Base-by-base conservation (phyloP, 2,329 filamentous ascomycete species). In the Botryotinia convoluta region DNA sequence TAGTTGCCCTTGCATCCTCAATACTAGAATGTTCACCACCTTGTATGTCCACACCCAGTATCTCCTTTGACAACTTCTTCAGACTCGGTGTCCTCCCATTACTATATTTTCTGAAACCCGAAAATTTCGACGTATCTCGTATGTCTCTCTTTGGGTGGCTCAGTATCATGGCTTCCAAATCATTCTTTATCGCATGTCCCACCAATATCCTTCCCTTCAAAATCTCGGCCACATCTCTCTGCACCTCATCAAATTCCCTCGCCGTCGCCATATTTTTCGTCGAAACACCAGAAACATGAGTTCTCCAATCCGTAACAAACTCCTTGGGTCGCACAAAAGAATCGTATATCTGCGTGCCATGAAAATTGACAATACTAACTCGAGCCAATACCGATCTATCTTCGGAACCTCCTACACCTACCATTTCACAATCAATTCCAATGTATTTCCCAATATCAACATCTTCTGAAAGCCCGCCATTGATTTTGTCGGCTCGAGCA, bases 361-460 rank as follows among this genome's bases (percentile, higher is more conserved):
- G 94, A 82, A 95, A 99, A 82, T 98, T 97, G 77, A 98, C 95
- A 26, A 97, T 85, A 80, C 93, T 97, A 72, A 95, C 93, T 64
- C 96, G 89, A 1, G 96, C 96, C 62, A 99, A 88, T 0, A 90
- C 90, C 51, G 93, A 94, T 80, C 90, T 88, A 76, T 91, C 86
- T 35, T 89, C 88, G 69, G 89, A 89, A 1, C 89, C 88, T 0
- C 92, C 93, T 20, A 97, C 89, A 65, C 95, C 96, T 39, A 99
- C 96, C 96, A 99, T 99, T 84, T 99, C 96, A 82, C 96, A 99
- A 84, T 99, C 96, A 64, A 99, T 89, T 32, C 93, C 92, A 60
- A 99, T 84, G 81, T 97, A 99, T 86, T 96, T 97, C 69, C 95
- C 96, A 32, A 95, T 84, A 71, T 94, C 89, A 51, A 92, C 83